These are phyloP conservation scores for Phytophthora pini DNA, from an alignment of 352 stramenopile species.

Conservation along the genomic window DNA sequence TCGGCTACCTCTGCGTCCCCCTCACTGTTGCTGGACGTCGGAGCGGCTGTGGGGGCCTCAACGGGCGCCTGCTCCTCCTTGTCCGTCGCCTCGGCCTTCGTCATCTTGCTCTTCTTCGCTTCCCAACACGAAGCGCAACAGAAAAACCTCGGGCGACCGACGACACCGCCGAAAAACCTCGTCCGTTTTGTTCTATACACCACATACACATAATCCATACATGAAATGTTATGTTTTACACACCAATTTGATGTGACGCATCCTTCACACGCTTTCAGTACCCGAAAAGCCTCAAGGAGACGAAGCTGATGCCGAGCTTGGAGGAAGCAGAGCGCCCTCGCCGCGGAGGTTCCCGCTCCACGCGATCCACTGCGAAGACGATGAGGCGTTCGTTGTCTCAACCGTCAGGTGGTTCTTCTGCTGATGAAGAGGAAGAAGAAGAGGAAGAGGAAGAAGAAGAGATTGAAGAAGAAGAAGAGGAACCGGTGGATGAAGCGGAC, in stretches of 20 bases:
- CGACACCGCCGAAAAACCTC: neutral
- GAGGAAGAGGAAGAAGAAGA: slow-evolving; percentile 62
- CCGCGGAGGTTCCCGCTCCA: slow-evolving; percentile 47
- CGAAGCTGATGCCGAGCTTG: slow-evolving; percentile 11
- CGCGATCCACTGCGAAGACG: slow-evolving; percentile 49
- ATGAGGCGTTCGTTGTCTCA: slow-evolving; percentile 22
- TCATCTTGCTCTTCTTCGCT: slow-evolving; percentile 33
- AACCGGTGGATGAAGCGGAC: slow-evolving; percentile 54
- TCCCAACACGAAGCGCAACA: too few species aligned
- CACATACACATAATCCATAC: neutral
- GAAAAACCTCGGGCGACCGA: too few species aligned
- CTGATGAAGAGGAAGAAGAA: slow-evolving; percentile 61
- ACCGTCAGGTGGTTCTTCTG: slow-evolving; percentile 26
- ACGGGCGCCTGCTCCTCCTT: slow-evolving; percentile 10
- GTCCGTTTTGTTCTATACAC: slow-evolving; percentile 3
- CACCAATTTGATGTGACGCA: too few species aligned
- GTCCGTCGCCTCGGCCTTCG: slow-evolving; percentile 31
- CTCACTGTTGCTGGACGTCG: slow-evolving; percentile 1
- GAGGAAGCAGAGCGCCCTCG: slow-evolving; percentile 37
- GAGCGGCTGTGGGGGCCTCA: slow-evolving; percentile 4
- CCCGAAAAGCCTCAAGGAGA: slow-evolving; percentile 3
- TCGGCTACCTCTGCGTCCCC: slow-evolving; percentile 24
- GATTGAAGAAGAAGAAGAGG: slow-evolving; percentile 62
- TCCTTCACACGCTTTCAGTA: neutral
- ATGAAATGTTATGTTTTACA: neutral